A percentile compares a stretch with the other conserved stretches of the same genome.
Evolutionary conservation across 2,329 filamentous ascomycete species (phyloP).

Genomic region (Seiridium cupressi): DNA sequence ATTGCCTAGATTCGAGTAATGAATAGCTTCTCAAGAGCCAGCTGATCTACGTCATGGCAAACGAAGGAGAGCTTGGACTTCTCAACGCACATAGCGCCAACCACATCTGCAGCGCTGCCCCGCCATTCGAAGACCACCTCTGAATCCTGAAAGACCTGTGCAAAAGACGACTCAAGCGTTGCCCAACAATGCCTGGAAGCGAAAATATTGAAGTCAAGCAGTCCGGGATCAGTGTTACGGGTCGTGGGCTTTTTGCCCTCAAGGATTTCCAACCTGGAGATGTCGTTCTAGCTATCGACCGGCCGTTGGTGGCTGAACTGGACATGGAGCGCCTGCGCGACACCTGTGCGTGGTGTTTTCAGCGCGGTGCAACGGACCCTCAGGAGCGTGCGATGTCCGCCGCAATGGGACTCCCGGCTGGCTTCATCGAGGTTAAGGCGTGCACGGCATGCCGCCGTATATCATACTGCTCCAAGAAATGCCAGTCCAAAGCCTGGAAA

Average conservation of each 20-base stretch:
- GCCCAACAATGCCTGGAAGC: not conserved
- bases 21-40: no score
- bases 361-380: slow-evolving; percentile 20
- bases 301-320: slow-evolving; percentile 22
- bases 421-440: slow-evolving; percentile 19
- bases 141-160: no score
- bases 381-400: slow-evolving; percentile 14
- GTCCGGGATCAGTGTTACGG: slow-evolving; percentile 19
- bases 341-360: slow-evolving; percentile 26
- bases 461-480: slow-evolving; percentile 25
- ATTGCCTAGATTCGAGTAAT: no score
- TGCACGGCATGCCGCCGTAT: slow-evolving; percentile 22
- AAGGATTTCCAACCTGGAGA: slow-evolving; percentile 23
- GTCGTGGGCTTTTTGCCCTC: slow-evolving; percentile 23
- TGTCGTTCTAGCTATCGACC: slow-evolving; percentile 17
- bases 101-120: not conserved
- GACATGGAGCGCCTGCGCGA: slow-evolving; percentile 19
- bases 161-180: no score
- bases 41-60: no score
- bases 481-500: slow-evolving; percentile 26
- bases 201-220: slow-evolving; percentile 17
- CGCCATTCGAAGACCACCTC: no score
- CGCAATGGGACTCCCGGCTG: slow-evolving; percentile 23
- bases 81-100: not conserved
- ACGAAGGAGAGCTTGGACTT: not conserved